phyloP scores from a whole-genome alignment of 2,329 filamentous ascomycete genomes.

The Pestalotiopsis sp. region DNA sequence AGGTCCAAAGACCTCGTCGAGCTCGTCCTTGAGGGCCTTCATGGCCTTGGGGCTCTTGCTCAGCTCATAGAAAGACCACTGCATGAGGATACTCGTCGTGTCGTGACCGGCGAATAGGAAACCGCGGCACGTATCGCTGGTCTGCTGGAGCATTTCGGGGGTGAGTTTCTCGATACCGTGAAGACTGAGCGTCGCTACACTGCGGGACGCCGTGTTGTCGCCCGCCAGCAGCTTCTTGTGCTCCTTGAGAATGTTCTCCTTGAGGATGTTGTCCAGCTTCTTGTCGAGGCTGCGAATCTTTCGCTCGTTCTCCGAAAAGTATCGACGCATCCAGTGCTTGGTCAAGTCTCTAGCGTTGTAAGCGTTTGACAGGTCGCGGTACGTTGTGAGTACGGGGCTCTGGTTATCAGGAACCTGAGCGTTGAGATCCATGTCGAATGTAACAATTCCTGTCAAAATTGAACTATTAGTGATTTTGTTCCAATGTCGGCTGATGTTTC shows the following conservation, averaged over 20 bases:
- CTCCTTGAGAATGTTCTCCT: slow-evolving; percentile 13
- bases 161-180: slow-evolving; percentile 16
- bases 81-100: slow-evolving; percentile 17
- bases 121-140: slow-evolving; percentile 20
- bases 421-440: slow-evolving; percentile 14
- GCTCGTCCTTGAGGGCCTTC: slow-evolving; percentile 13
- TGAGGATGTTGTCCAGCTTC: slow-evolving; percentile 12
- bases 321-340: slow-evolving; percentile 12
- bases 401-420: slow-evolving; percentile 12
- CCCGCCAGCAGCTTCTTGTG: slow-evolving; percentile 6
- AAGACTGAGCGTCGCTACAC: slow-evolving; percentile 17
- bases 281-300: slow-evolving; percentile 9
- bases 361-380: slow-evolving; percentile 7
- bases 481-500: neutral
- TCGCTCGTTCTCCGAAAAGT: slow-evolving; percentile 11
- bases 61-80: slow-evolving; percentile 22
- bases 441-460: neutral
- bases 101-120: slow-evolving; percentile 25
- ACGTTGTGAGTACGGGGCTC: slow-evolving; percentile 6
- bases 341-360: slow-evolving; percentile 2
- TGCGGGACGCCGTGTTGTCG: slow-evolving; percentile 5
- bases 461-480: neutral
- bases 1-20: slow-evolving; percentile 10
- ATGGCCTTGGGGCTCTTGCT: slow-evolving; percentile 16
- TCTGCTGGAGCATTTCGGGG: slow-evolving; percentile 15